phyloP scores from a whole-genome alignment of 345 rosid genomes.

The Aethionema arabicum region DNA sequence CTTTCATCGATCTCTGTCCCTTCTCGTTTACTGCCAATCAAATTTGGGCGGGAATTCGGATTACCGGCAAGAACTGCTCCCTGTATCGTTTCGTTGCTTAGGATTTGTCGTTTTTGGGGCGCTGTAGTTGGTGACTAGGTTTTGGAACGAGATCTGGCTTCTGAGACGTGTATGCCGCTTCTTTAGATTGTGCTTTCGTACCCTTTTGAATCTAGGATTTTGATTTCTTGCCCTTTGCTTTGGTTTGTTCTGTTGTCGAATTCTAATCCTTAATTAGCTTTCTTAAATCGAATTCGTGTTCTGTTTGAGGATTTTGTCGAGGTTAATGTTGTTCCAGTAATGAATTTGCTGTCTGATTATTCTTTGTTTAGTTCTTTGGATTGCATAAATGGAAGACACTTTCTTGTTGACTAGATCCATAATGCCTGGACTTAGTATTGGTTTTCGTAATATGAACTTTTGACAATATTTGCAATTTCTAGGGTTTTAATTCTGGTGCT shows the following conservation, averaged over 20 bases:
- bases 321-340: neutral
- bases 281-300: constrained; percentile 3
- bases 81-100: constrained; percentile 2
- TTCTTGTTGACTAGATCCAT: constrained; percentile 33
- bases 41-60: constrained; percentile 36
- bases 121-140: neutral
- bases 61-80: neutral
- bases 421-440: constrained; percentile 13
- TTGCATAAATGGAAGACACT: constrained; percentile 3
- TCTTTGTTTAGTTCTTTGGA: constrained; percentile 5
- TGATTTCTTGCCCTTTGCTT: neutral
- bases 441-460: neutral
- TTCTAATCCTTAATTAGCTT: neutral
- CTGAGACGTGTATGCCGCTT: constrained; percentile 21
- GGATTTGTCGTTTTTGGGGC: neutral
- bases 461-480: neutral
- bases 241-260: constrained; percentile 5
- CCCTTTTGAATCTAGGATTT: constrained; percentile 11
- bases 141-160: constrained; percentile 30
- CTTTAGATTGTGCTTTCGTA: neutral
- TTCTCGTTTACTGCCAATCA: constrained; percentile 22
- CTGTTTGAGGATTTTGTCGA: constrained; percentile 12
- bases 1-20: constrained; percentile 34
- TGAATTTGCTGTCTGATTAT: neutral
- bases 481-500: constrained; percentile 1